phyloP scores from a whole-genome alignment of 2,329 filamentous ascomycete genomes.

The Cercospora sojina region DNA sequence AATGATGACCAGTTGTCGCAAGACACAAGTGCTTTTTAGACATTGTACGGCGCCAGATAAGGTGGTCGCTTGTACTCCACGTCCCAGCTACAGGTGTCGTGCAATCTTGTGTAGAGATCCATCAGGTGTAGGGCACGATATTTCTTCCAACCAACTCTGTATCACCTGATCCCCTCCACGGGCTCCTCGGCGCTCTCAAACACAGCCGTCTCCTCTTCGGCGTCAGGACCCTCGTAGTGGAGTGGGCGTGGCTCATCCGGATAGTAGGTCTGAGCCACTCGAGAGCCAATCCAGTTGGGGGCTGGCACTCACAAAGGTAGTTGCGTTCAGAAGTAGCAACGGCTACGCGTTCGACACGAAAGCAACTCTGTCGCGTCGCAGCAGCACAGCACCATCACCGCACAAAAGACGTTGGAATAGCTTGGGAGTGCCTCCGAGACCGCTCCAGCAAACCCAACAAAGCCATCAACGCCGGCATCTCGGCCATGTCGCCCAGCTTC shows the following conservation, averaged over 20 bases:
- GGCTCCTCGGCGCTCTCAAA: not conserved
- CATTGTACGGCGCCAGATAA: too few relatives aligned
- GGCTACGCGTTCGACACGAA: too few relatives aligned
- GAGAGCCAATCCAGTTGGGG: too few relatives aligned
- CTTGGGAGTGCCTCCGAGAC: conserved; percentile 9
- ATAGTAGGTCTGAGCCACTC: not conserved
- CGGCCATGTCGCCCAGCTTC: conserved; percentile 14
- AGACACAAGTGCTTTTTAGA: too few relatives aligned
- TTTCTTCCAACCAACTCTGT: not conserved
- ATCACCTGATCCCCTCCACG: not conserved
- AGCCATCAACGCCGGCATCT: conserved; percentile 22
- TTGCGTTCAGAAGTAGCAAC: too few relatives aligned
- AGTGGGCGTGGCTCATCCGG: not conserved
- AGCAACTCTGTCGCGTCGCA: too few relatives aligned
- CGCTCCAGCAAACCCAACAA: conserved; percentile 22
- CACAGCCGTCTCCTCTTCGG: not conserved
- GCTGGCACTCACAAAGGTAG: too few relatives aligned
- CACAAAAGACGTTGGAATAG: not conserved
- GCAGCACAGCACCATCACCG: not conserved
- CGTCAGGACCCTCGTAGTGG: not conserved
- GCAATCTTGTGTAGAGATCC: not conserved
- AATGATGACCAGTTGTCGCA: too few relatives aligned
- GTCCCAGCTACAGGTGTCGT: not conserved
- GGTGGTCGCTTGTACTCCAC: not conserved
- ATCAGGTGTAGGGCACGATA: not conserved